Evolutionary conservation across 352 stramenopile genomes (phyloP), one percentile per base, ranked within the genome.

Genomic region (Aphanomyces stellatus): DNA sequence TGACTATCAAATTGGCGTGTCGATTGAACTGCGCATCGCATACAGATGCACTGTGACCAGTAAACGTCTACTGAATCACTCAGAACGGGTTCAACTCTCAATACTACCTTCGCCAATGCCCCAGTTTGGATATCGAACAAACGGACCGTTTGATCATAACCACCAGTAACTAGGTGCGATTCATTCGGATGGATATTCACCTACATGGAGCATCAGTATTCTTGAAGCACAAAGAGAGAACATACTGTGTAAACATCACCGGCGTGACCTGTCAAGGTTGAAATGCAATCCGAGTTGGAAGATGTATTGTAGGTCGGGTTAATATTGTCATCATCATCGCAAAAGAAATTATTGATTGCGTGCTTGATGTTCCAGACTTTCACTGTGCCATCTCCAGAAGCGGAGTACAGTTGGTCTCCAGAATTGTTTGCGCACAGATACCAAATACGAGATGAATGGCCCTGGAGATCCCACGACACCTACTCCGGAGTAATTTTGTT

Each of bases 11-110:
- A 69, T 94, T 96, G 28, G 85, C 85, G 67, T 93, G 82, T 22
- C 78, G 79, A 72, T 94, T 93, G 68, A 94, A 96, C 69, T 91
- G 80, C n/a, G 83, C 82, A 66, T 96, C 85, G 65, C 82, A 93
- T 24, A 96, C 85, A 0, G 82, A 90, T 15, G 87, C 85, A 27
- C 82, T 74, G 71, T 96, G 84, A 11, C 84, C 85, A 7, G 80
- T 75, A 61, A 96, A 94, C 0, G 81, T 91, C 74, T 69, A 34
- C 11, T 19, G 15, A 17, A 8, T 8, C 24, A 56, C 28, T 8
- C 19, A n/a, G n/a, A 49, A 2, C 22, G n/a, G 4, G 37, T 35
- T 31, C 15, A 37, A 49, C n/a, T 49, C 30, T 28, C 15, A 34
- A 8, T 30, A 19, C 2, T 59, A 57, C 60, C 60, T 94, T 94